phyloP scores from a whole-genome alignment of 192 early-diverging fungal species.

The Coemansia sp. region DNA sequence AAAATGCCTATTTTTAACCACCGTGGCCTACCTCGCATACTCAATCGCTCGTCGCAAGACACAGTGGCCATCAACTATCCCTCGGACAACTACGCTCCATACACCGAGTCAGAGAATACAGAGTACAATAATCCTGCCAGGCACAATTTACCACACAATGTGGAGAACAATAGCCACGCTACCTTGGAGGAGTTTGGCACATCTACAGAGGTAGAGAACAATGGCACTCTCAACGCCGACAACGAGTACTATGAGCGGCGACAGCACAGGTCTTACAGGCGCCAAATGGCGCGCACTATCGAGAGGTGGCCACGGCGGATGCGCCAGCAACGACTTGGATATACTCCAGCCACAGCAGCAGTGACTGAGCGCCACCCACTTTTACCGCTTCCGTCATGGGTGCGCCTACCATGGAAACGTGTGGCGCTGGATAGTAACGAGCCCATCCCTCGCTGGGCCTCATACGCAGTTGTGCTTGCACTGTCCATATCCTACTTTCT shows the following conservation, averaged over 20 bases:
- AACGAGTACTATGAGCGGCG: constrained; percentile 11
- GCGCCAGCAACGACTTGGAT: background rate
- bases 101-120: constrained; percentile 1
- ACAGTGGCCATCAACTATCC: background rate
- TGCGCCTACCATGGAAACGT: constrained; percentile 44
- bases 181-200: background rate
- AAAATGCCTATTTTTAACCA: background rate
- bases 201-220: constrained; percentile 2
- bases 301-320: constrained; percentile 8
- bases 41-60: constrained; percentile 2
- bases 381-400: constrained; percentile 22
- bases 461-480: constrained; percentile 38
- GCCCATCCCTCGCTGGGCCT: constrained; percentile 30
- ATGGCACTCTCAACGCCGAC: background rate
- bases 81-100: background rate
- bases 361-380: background rate
- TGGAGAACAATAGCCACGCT: background rate
- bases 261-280: constrained; percentile 3
- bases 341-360: background rate
- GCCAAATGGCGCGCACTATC: background rate
- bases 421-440: constrained; percentile 34
- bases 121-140: background rate
- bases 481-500: constrained; percentile 57
- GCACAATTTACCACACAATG: background rate
- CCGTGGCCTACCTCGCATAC: constrained; percentile 5